Evolutionary conservation across 2,329 filamentous ascomycete species (phyloP), one percentile per base, ranked within the genome.

Genomic region (Sphaerulina vaccinii): DNA sequence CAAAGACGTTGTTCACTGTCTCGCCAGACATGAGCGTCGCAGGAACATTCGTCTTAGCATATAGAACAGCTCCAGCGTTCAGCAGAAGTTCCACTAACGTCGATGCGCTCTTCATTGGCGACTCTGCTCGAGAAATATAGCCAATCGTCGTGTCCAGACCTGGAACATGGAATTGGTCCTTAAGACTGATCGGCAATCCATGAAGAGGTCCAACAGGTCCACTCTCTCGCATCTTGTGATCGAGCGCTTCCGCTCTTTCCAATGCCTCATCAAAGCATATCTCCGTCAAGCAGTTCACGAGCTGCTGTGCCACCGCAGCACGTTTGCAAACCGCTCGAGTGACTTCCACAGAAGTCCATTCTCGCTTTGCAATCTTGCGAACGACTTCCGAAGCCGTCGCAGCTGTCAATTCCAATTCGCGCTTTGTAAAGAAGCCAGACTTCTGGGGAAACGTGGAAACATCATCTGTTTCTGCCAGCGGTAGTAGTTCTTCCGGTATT

Each of bases 361-460:
- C 24, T 40, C 48, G 47, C 5, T 43, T 24, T n/a, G 51, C 44
- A 15, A 57, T 52, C 8, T 54, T 57, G 15, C 19, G 15, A 5
- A 58, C 45, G 3, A 51, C 39, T n/a, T 65, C 64, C 4, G 54
- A 61, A 18, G 65, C 60, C 4, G 69, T 70, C 4, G 73, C 73
- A 62, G 79, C 75, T 0, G 81, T 84, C 38, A 84, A 80, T 0
- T 70, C 64, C 15, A 83, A 61, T 54, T 84, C 80, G n/a, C 48
- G 39, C 5, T 35, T 10, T 9, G 51, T 51, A n/a, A 57, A 47
- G n/a, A 57, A 35, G 5, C 46, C 51, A 6, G 48, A 54, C 11
- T 33, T 39, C 5, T 40, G n/a, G 1, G 52, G 43, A 40, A 58
- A 56, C 7, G 62, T 68, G 2, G 27, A 32, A 32, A 32, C 27